Evolutionary conservation across 805 yeast genomes (phyloP), one percentile per base, ranked within the genome.

Genomic region (Scheffersomyces ergatensis): DNA sequence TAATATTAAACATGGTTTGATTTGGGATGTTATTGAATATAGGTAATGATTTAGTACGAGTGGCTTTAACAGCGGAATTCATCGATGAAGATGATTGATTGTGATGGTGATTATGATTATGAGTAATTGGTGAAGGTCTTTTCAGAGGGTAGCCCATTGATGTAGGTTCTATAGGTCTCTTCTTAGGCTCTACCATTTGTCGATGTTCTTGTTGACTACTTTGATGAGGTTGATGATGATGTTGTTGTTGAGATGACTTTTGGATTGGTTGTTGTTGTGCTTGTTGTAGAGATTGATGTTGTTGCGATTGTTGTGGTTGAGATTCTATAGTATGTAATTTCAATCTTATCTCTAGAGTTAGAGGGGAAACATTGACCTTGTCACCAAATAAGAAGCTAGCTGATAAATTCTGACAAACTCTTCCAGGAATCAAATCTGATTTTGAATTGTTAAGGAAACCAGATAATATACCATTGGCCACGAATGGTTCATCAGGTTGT

Each of bases 371-470:
- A 49, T 58, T 51, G 43, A 62, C 57, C 47, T 53, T 66, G 59
- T 62, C 70, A 53, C 66, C 66, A 52, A 61, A 61, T 15, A 61
- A 46, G 35, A 55, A 64, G 50, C 77, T 57, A 36, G 76, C 73
- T 21, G 79, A 69, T 38, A 81, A 67, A 51, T 75, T 80, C 40
- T 77, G 78, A 49, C 84, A 79, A 26, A 81, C 80, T 40, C 83
- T 70, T 11, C 83, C 77, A 4, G 82, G 69, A 4, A 72, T 64
- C 23, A 65, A 46, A 37, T 53, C 54, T 11, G 53, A 35, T 29
- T 60, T 55, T 4, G 61, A 39, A 25, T 60, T 46, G 20, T 51
- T 33, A 15, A 67, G 45, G 21, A 69, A 50, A 6, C 55, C 47
- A 2, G 72, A 62, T 37, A 70, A 51, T 6, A 58, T 63, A 3